phyloP scores from a whole-genome alignment of 176 grass and related monocot species.

The Dendrocalamus sinicus region DNA sequence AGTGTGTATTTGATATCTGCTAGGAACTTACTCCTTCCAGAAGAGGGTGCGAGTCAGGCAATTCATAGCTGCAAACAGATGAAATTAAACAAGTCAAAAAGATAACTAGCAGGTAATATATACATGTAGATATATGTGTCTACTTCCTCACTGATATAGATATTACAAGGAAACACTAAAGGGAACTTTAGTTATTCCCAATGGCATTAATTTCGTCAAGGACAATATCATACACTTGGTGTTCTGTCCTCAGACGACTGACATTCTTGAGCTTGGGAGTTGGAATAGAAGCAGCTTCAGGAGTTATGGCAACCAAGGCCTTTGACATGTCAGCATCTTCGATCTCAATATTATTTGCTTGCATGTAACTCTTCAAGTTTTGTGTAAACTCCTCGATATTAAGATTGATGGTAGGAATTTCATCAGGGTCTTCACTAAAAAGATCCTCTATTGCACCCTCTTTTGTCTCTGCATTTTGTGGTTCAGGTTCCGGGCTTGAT shows the following conservation, averaged over 20 bases:
- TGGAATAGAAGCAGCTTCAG: conserved; percentile 81
- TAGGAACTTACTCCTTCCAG: conserved; percentile 67
- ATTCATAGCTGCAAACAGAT: conserved; percentile 72
- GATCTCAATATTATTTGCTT: conserved; percentile 71
- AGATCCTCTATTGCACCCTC: conserved; percentile 75
- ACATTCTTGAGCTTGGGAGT: conserved; percentile 86
- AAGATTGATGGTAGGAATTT: conserved; percentile 83
- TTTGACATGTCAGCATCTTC: conserved; percentile 74
- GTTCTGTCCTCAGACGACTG: conserved; percentile 82
- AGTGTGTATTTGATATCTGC: conserved; percentile 6
- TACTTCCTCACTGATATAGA: conserved; percentile 1
- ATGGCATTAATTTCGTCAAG: conserved; percentile 22
- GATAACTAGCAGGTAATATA: conserved; percentile 13
- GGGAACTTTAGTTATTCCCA: conserved; percentile 7
- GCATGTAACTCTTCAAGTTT: conserved; percentile 79
- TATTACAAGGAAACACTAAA: conserved; percentile 4
- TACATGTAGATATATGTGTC: not conserved
- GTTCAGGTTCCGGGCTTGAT: conserved; percentile 70
- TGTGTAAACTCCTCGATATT: conserved; percentile 80
- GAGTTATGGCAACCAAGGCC: conserved; percentile 66
- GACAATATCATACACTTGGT: conserved; percentile 80
- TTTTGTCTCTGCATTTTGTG: conserved; percentile 51
- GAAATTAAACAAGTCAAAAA: conserved; percentile 42
- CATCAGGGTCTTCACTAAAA: conserved; percentile 72
- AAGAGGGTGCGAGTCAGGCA: conserved; percentile 73